phyloP scores from a whole-genome alignment of 2,329 filamentous ascomycete species.

The Calonectria multiphialidica region DNA sequence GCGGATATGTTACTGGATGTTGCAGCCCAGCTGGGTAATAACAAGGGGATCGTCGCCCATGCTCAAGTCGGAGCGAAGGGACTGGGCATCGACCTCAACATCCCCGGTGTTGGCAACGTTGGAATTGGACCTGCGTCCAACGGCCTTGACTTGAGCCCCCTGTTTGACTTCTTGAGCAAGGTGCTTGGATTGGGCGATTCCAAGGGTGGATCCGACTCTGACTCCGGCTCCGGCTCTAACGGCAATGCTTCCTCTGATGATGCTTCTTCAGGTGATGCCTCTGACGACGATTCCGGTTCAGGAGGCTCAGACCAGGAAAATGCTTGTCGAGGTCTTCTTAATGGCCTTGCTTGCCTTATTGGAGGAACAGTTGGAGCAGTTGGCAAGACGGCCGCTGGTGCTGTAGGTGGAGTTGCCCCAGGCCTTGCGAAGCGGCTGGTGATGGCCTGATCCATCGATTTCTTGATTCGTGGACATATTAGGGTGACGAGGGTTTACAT shows the following conservation, averaged over 20 bases:
- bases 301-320: neutral
- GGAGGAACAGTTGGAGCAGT: neutral
- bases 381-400: neutral
- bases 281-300: neutral
- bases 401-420: neutral
- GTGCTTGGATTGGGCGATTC: neutral
- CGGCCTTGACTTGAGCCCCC: neutral
- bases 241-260: neutral
- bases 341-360: neutral
- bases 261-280: neutral
- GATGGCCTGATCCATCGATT: neutral
- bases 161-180: neutral
- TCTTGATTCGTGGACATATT: neutral
- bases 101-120: neutral
- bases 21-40: neutral
- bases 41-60: neutral
- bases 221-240: neutral
- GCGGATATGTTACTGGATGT: neutral
- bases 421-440: neutral
- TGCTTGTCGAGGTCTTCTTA: neutral
- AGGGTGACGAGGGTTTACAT: neutral
- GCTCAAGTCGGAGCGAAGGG: neutral
- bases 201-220: neutral
- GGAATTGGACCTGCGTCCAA: slow-evolving; percentile 4
- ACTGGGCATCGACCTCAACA: slow-evolving; percentile 1